Evolutionary conservation across 75 land plant species (phyloP), one percentile per base, ranked within the genome.

Genomic region (Azolla pinnata): DNA sequence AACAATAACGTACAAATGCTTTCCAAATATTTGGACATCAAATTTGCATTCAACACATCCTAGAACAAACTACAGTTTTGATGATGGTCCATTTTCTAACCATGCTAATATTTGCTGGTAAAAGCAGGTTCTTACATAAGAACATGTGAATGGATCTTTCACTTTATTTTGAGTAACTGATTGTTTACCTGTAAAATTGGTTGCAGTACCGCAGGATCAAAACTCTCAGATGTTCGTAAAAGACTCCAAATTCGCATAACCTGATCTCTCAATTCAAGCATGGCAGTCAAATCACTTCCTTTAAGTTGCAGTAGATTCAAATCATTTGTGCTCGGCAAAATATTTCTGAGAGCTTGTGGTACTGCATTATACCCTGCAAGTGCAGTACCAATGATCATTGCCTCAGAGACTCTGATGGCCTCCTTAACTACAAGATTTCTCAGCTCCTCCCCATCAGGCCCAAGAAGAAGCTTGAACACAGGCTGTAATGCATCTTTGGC

Each of bases 401-500:
- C 96, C 63, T 93, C 98, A 31, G 80, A 72, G 9, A 93, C 98
- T 65, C 83, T 74, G 19, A 81, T 66, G 61, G 90, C 77, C 74
- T 93, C 98, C 29, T 79, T 79, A 8, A 83, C 78, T 17, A 89
- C 96, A 33, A 93, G 75, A 21, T 0, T 33, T 53, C 90, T 67
- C 21, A 93, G 75, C 47, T 79, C 83, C 64, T 79, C 85, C 40
- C 96, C 96, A 50, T 81, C 86, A 31, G 87, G 80, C 42, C 74
- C 90, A 48, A 93, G 54, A 18, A 93, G 45, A 14, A 93, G 75
- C 75, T 93, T 81, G 52, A 93, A 48, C 52, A 93, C 96, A 55
- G 98, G 98, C 54, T 93, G 98, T 47, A 93, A 55, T 54, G 96
- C 98, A 54, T 93, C 98, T 62, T 79, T 89, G 5, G 87, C 81